Conservation (phyloP, 805 yeast genomes). For the Cyberlindnera maritima region DNA sequence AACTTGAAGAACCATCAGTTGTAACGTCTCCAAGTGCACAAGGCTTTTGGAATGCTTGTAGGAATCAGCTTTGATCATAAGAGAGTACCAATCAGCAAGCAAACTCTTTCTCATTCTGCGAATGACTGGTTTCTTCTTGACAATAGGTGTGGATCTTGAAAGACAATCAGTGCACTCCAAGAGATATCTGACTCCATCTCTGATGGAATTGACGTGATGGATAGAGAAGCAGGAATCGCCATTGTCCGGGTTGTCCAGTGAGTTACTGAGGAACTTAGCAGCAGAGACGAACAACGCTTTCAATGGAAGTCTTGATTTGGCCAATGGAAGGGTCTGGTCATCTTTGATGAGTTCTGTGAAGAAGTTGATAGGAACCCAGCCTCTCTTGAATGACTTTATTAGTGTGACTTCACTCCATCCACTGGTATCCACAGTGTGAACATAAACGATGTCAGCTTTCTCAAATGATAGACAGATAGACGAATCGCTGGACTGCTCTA, state of each 20-base stretch:
- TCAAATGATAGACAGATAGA: slow-evolving; percentile 73
- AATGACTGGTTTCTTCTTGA: slow-evolving; percentile 57
- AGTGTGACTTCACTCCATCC: slow-evolving; percentile 89
- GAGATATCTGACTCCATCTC: slow-evolving; percentile 69
- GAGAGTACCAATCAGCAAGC: slow-evolving; percentile 77
- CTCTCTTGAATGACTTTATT: slow-evolving; percentile 58
- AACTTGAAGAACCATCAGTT: slow-evolving; percentile 64
- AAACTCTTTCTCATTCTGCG: slow-evolving; percentile 64
- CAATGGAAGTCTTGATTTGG: slow-evolving; percentile 47
- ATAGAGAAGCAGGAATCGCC: slow-evolving; percentile 28
- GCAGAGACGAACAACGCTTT: slow-evolving; percentile 55
- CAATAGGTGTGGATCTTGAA: slow-evolving; percentile 69
- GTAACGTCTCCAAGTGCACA: slow-evolving; percentile 58
- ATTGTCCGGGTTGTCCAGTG: slow-evolving; percentile 46
- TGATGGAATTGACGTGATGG: slow-evolving; percentile 51
- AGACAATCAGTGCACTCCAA: slow-evolving; percentile 70
- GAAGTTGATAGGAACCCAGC: slow-evolving; percentile 87
- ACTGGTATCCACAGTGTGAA: slow-evolving; percentile 73
- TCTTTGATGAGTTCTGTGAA: slow-evolving; percentile 46
- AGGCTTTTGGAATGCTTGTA: slow-evolving; percentile 61
- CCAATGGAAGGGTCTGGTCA: slow-evolving; percentile 46
- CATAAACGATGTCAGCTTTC: slow-evolving; percentile 69
- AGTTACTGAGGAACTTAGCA: slow-evolving; percentile 64
- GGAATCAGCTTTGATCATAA: slow-evolving; percentile 74
- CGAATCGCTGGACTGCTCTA: slow-evolving; percentile 64